Evolutionary conservation across 2,329 filamentous ascomycete species (phyloP).

Genomic region (Macrophomina pseudophaseolina): DNA sequence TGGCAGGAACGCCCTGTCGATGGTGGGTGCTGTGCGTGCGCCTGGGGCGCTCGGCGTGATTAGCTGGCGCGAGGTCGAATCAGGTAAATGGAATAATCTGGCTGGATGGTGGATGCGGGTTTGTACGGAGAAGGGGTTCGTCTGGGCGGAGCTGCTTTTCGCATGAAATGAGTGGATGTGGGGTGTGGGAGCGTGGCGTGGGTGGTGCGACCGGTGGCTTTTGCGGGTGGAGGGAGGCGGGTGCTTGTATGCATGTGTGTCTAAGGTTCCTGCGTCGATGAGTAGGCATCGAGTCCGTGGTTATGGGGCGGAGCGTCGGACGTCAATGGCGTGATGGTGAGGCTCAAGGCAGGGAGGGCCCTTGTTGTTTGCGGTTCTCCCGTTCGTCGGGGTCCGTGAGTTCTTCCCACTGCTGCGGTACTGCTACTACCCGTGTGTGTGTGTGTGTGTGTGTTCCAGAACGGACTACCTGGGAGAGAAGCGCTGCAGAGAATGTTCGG

Average conservation of each 20-base stretch:
- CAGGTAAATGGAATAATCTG: conserved; percentile 8
- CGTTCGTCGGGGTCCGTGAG: neutral
- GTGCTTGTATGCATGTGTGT: no score
- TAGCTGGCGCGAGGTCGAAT: conserved; percentile 1
- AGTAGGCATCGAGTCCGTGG: no score
- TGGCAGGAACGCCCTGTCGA: no score
- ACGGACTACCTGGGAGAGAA: no score
- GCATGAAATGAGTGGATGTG: neutral
- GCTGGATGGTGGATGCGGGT: neutral
- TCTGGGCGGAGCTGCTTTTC: neutral
- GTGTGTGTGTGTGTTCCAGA: neutral
- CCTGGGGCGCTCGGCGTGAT: no score
- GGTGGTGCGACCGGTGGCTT: neutral
- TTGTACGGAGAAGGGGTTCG: neutral
- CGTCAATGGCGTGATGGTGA: neutral
- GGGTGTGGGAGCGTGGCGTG: neutral
- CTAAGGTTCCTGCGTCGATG: neutral
- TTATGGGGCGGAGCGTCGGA: neutral
- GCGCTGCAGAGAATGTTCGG: neutral
- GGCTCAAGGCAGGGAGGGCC: neutral
- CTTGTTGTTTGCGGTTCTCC: neutral
- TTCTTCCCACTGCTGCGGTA: neutral
- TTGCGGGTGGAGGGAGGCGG: neutral
- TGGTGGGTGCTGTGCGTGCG: no score
- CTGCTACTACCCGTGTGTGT: neutral